A percentile compares a stretch with the other conserved stretches of the same genome.
Evolutionary conservation across 768 basidiomycete species (phyloP).

Genomic region (Panaeolus cyanescens): DNA sequence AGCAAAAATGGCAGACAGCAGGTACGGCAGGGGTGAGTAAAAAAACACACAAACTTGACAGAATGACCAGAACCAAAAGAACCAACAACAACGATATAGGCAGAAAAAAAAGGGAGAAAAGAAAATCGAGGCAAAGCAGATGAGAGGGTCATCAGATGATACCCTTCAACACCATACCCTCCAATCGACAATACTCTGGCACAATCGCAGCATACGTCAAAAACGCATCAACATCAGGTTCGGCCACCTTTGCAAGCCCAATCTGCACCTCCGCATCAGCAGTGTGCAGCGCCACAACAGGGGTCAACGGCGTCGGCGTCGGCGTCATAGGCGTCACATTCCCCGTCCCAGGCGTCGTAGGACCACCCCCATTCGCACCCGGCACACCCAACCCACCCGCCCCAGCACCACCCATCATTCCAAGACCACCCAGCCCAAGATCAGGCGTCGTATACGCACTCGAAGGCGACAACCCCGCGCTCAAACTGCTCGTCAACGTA

Average conservation of each 20-base stretch:
- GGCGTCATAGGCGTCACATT: slow-evolving; percentile 37
- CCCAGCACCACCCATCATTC: slow-evolving; percentile 25
- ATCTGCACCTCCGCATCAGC: slow-evolving; percentile 72
- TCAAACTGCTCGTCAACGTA: slow-evolving; percentile 31
- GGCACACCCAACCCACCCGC: slow-evolving; percentile 13
- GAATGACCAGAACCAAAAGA: slow-evolving; percentile 1
- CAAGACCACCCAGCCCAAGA: slow-evolving; percentile 33
- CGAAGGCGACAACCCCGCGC: slow-evolving; percentile 29
- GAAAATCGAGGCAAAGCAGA: not conserved
- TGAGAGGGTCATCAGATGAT: slow-evolving; percentile 36
- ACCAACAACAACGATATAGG: not conserved
- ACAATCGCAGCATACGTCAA: slow-evolving; percentile 86
- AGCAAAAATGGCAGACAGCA: not conserved
- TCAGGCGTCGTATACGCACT: slow-evolving; percentile 70
- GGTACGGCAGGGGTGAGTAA: not conserved
- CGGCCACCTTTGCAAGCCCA: slow-evolving; percentile 81
- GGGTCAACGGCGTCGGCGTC: slow-evolving; percentile 62
- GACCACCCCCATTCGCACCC: slow-evolving; percentile 34
- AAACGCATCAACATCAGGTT: slow-evolving; percentile 83
- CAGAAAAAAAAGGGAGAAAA: not conserved
- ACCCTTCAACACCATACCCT: slow-evolving; percentile 74
- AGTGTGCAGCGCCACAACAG: slow-evolving; percentile 72
- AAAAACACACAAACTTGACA: slow-evolving; percentile 2
- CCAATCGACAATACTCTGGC: slow-evolving; percentile 79
- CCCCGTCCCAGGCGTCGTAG: slow-evolving; percentile 17